Conservation (phyloP, 2,329 filamentous ascomycete genomes). For the Neurospora crassa region DNA sequence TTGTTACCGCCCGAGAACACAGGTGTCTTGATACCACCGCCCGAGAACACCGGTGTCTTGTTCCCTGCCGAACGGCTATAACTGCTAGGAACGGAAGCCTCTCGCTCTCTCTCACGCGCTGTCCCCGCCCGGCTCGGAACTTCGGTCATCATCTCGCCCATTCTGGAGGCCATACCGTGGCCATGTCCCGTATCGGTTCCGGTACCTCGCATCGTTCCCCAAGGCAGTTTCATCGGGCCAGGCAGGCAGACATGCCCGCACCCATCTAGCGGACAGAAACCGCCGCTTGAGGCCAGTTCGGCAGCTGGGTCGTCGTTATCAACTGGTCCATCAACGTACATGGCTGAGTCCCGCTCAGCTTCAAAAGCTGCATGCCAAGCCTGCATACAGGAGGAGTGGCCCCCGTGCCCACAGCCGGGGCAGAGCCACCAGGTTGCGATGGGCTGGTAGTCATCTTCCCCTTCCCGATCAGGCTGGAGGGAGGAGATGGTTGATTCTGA, state of each 20-base stretch:
- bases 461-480: background rate
- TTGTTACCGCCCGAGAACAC: background rate
- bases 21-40: background rate
- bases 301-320: conserved; percentile 18
- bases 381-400: conserved; percentile 49
- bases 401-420: conserved; percentile 51
- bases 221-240: conserved; percentile 36
- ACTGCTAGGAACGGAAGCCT: background rate
- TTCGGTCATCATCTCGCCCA: conserved; percentile 11
- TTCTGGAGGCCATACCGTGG: background rate
- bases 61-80: background rate
- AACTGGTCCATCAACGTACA: background rate
- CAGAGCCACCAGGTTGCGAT: conserved; percentile 53
- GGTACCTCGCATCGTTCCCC: conserved; percentile 34
- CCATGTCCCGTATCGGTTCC: conserved; percentile 23
- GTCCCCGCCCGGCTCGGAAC: conserved; percentile 6
- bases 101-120: background rate
- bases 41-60: background rate
- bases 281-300: conserved; percentile 33
- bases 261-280: conserved; percentile 55
- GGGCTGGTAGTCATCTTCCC: conserved; percentile 12
- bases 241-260: conserved; percentile 56
- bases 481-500: conserved; percentile 2
- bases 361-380: conserved; percentile 43
- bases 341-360: conserved; percentile 8